Percentiles rank a stretch among this genome's conserved stretches.
Evolutionary conservation across 495 filamentous ascomycete genomes (phyloP).

Genomic region (Trichoderma gamsii): DNA sequence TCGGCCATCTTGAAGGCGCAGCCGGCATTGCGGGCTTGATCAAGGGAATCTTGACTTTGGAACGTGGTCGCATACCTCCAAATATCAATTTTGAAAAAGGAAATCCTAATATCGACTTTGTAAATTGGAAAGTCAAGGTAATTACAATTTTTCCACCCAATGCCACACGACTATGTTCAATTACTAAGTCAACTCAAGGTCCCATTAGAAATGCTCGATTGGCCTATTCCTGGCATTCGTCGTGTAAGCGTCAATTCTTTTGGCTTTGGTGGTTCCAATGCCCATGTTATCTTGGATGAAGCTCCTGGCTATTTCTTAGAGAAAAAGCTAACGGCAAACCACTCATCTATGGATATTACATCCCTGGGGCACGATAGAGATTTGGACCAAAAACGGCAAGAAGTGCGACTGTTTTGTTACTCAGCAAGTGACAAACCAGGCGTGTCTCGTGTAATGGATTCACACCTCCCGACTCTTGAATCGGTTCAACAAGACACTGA

Average conservation of each 20-base stretch:
- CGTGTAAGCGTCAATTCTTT: slow-evolving; percentile 34
- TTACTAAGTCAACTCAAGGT: slow-evolving; percentile 14
- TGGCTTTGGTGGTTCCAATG: slow-evolving; percentile 38
- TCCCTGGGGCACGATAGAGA: not conserved
- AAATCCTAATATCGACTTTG: slow-evolving; percentile 38
- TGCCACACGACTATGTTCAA: not conserved
- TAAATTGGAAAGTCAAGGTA: slow-evolving; percentile 18
- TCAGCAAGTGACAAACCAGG: slow-evolving; percentile 14
- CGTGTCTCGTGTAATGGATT: slow-evolving; percentile 14
- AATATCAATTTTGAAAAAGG: slow-evolving; percentile 40
- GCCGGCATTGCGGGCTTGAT: slow-evolving; percentile 47
- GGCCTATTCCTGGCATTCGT: slow-evolving; percentile 27
- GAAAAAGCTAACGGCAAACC: slow-evolving; percentile 9
- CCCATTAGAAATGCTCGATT: slow-evolving; percentile 25
- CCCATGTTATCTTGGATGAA: slow-evolving; percentile 28
- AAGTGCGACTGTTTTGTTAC: slow-evolving; percentile 11
- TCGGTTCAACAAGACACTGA: not conserved
- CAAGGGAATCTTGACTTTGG: slow-evolving; percentile 44
- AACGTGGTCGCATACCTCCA: slow-evolving; percentile 38
- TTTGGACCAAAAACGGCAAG: not conserved
- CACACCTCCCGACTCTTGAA: slow-evolving; percentile 1
- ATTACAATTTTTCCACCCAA: not conserved
- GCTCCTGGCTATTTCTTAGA: slow-evolving; percentile 15
- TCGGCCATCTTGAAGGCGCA: slow-evolving; percentile 45
- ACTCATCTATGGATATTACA: not conserved